phyloP scores from a whole-genome alignment of 2,329 filamentous ascomycete species.

The Aspergillus candidus region DNA sequence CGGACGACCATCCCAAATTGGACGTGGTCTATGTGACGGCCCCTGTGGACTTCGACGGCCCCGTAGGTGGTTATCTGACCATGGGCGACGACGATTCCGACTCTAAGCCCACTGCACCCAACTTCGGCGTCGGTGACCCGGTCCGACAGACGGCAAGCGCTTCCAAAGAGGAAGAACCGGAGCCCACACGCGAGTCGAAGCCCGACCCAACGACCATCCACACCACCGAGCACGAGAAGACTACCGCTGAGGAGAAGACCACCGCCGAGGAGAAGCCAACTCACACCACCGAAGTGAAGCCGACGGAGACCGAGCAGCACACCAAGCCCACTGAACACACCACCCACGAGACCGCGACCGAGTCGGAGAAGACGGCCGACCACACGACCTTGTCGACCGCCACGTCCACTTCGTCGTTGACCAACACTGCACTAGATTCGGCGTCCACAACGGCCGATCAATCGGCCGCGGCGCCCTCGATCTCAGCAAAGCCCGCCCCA shows the following conservation, averaged over 20 bases:
- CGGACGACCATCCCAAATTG: constrained; percentile 12
- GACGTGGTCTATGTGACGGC: constrained; percentile 48
- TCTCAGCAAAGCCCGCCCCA: constrained; percentile 22
- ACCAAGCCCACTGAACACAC: constrained; percentile 6
- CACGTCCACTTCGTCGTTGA: constrained; percentile 9
- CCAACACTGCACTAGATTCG: constrained; percentile 1
- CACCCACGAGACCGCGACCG: constrained; percentile 11
- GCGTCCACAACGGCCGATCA: constrained; percentile 6
- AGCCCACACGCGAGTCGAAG: background rate
- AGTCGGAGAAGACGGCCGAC: constrained; percentile 10
- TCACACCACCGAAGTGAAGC: constrained; percentile 9
- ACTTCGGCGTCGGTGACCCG: constrained; percentile 23
- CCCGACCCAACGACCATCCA: constrained; percentile 1
- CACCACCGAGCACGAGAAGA: constrained; percentile 5
- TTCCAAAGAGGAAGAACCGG: constrained; percentile 6
- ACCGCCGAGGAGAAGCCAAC: constrained; percentile 4
- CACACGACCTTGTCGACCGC: constrained; percentile 18
- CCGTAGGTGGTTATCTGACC: constrained; percentile 45
- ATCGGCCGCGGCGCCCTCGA: constrained; percentile 20
- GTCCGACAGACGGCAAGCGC: constrained; percentile 14
- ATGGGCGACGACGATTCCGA: constrained; percentile 8
- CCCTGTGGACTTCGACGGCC: constrained; percentile 47
- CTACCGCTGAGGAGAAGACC: constrained; percentile 6
- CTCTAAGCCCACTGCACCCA: constrained; percentile 10
- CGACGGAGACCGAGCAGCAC: constrained; percentile 7